Evolutionary conservation across 768 basidiomycete species (phyloP).

Genomic region (Pleurotus pulmonarius): DNA sequence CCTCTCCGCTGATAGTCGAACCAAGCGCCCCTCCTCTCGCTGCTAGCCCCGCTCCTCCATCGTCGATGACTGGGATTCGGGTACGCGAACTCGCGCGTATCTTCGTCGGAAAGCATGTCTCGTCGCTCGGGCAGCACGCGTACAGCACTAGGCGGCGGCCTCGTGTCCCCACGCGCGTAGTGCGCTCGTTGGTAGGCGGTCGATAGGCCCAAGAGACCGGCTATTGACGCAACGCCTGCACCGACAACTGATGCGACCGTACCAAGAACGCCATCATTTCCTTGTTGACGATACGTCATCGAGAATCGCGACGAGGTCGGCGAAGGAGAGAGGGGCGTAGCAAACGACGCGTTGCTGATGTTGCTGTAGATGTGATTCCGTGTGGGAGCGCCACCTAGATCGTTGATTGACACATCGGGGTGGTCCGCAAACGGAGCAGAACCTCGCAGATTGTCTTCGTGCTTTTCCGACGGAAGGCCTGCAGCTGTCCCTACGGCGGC

Average conservation of each 20-base stretch:
- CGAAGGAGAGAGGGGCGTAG: slow-evolving; percentile 1
- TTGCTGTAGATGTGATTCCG: background rate
- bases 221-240: background rate
- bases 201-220: slow-evolving; percentile 5
- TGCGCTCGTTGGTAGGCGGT: background rate
- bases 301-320: background rate
- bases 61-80: background rate
- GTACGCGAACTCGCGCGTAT: slow-evolving; percentile 47
- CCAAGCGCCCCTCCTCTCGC: slow-evolving; percentile 29
- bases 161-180: background rate
- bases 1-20: slow-evolving; percentile 14
- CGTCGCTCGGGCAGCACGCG: slow-evolving; percentile 35
- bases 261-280: slow-evolving; percentile 4
- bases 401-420: background rate
- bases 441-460: background rate
- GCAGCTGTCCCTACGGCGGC: slow-evolving; percentile 1
- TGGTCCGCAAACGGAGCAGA: background rate
- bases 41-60: slow-evolving; percentile 10
- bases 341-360: slow-evolving; percentile 3
- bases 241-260: slow-evolving; percentile 12
- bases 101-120: slow-evolving; percentile 81
- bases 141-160: slow-evolving; percentile 15
- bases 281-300: background rate
- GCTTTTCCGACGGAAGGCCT: background rate
- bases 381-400: background rate